Conservation (phyloP, 805 yeast species). For the Candida maltosa region DNA sequence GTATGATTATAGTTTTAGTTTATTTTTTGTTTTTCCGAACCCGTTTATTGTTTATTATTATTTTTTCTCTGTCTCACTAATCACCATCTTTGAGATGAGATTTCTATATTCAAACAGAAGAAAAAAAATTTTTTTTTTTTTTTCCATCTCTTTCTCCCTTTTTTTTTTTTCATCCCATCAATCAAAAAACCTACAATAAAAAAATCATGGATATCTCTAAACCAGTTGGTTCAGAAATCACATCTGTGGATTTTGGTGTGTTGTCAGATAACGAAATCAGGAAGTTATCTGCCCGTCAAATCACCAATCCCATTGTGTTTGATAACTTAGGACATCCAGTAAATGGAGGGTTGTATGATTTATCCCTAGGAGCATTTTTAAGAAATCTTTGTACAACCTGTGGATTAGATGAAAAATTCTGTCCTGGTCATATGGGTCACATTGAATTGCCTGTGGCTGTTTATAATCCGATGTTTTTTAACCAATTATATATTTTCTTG, state of each 20-base stretch:
- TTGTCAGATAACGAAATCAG: conserved; percentile 79
- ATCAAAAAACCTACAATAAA: not conserved
- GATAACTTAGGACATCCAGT: conserved; percentile 96
- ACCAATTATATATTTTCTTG: conserved; percentile 80
- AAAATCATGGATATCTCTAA: conserved; percentile 84
- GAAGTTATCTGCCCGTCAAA: conserved; percentile 87
- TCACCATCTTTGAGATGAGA: not conserved
- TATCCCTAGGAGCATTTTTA: conserved; percentile 92
- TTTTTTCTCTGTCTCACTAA: conserved; percentile 1
- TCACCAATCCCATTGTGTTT: conserved; percentile 92
- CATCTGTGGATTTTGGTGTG: conserved; percentile 88
- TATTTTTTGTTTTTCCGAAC: not conserved
- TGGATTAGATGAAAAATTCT: conserved; percentile 88
- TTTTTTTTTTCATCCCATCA: not conserved
- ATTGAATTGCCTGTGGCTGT: conserved; percentile 95
- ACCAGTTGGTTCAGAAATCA: conserved; percentile 93
- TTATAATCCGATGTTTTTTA: conserved; percentile 91
- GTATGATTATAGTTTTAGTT: not conserved
- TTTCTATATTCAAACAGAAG: not conserved
- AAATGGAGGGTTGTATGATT: conserved; percentile 88
- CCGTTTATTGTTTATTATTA: not conserved
- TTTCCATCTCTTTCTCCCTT: too few relatives aligned
- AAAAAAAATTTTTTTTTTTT: not conserved
- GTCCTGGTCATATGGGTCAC: conserved; percentile 99
- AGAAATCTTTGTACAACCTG: conserved; percentile 90